A percentile compares a stretch with the other conserved stretches of the same genome.
Evolutionary conservation across 805 yeast genomes (phyloP).

Genomic region (Candida nitratophila): DNA sequence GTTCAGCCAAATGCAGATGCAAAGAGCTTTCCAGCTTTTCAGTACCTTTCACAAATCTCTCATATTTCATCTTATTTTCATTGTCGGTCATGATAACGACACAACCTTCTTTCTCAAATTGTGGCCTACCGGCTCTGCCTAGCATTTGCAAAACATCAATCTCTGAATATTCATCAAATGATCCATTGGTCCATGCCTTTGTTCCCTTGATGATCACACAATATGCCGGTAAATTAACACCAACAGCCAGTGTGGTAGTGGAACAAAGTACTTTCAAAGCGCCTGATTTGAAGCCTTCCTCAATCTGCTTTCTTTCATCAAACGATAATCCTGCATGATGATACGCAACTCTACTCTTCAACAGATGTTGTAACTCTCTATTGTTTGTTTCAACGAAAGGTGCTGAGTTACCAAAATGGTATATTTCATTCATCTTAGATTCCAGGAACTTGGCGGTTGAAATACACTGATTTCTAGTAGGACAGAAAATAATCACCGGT

Average conservation of each 20-base stretch:
- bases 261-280: constrained; percentile 39
- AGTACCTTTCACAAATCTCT: constrained; percentile 32
- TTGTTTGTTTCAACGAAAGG: not conserved
- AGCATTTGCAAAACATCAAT: constrained; percentile 56
- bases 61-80: constrained; percentile 29
- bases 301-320: constrained; percentile 40
- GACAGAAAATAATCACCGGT: constrained; percentile 45
- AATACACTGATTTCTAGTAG: constrained; percentile 42
- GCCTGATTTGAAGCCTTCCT: constrained; percentile 36
- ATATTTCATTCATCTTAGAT: constrained; percentile 8
- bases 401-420: not conserved
- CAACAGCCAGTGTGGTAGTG: constrained; percentile 55
- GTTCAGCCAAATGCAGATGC: constrained; percentile 32
- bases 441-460: constrained; percentile 37
- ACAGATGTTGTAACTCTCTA: constrained; percentile 22
- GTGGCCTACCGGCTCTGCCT: constrained; percentile 62
- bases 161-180: constrained; percentile 44
- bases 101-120: constrained; percentile 43
- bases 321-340: constrained; percentile 54
- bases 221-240: constrained; percentile 56
- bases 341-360: constrained; percentile 36
- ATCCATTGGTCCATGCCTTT: constrained; percentile 46
- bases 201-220: constrained; percentile 58
- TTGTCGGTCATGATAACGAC: constrained; percentile 42
- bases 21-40: constrained; percentile 41